phyloP scores from a whole-genome alignment of 1,284 basidiomycete genomes.

The Apiotrichum akiyoshidainum region DNA sequence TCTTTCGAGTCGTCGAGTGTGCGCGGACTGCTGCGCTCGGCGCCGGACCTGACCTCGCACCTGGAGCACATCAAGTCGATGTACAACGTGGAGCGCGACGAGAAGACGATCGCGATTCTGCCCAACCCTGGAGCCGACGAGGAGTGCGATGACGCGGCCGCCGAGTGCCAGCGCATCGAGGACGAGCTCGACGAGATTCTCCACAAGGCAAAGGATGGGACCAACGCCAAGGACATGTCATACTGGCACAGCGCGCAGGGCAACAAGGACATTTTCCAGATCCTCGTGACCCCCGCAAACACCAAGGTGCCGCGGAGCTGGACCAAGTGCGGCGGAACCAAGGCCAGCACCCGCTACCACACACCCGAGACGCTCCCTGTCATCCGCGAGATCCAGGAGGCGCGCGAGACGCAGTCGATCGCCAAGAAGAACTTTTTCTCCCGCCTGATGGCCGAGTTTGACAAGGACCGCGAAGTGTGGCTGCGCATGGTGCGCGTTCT shows the following conservation, averaged over 20 bases:
- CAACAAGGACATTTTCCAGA: slow-evolving; percentile 85
- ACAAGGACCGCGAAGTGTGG: slow-evolving; percentile 75
- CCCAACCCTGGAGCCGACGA: slow-evolving; percentile 79
- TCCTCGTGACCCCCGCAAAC: slow-evolving; percentile 62
- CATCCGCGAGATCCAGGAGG: slow-evolving; percentile 82
- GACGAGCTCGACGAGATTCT: slow-evolving; percentile 65
- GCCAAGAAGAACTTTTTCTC: slow-evolving; percentile 77
- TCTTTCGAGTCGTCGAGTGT: slow-evolving; percentile 73
- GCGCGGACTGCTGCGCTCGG: slow-evolving; percentile 67
- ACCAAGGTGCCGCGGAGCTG: slow-evolving; percentile 74
- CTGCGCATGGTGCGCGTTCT: slow-evolving; percentile 67
- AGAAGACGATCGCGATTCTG: slow-evolving; percentile 55
- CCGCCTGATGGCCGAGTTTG: slow-evolving; percentile 79
- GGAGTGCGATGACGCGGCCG: slow-evolving; percentile 71
- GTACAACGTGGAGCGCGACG: slow-evolving; percentile 63
- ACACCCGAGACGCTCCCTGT: slow-evolving; percentile 68
- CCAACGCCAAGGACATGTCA: slow-evolving; percentile 52
- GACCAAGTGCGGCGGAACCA: slow-evolving; percentile 74
- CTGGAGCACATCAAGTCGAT: slow-evolving; percentile 70
- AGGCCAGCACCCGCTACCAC: slow-evolving; percentile 63
- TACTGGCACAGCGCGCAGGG: slow-evolving; percentile 84
- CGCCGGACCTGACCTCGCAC: slow-evolving; percentile 64
- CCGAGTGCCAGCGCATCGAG: slow-evolving; percentile 68
- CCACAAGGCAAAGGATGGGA: slow-evolving; percentile 60
- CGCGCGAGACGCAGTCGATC: slow-evolving; percentile 74